phyloP scores from a whole-genome alignment of 179 eudicot species.

The Drosera spatulata region DNA sequence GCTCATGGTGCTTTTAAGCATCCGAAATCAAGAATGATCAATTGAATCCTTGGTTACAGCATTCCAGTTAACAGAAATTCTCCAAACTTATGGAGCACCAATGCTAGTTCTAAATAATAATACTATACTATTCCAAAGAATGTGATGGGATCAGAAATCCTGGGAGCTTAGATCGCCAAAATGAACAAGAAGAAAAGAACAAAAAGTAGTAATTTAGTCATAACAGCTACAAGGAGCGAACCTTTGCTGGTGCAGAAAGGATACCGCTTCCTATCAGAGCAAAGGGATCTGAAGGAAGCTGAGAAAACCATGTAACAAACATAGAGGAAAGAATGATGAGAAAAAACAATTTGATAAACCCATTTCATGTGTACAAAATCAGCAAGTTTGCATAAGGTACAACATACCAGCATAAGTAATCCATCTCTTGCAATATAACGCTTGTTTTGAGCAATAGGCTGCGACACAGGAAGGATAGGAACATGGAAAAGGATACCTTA shows the following conservation, averaged over 20 bases:
- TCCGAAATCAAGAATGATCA: no score
- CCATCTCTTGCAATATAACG: slow-evolving; percentile 85
- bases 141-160: no score
- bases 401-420: slow-evolving; percentile 55
- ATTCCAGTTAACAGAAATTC: no score
- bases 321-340: background rate
- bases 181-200: background rate
- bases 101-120: no score
- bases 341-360: no score
- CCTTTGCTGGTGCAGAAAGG: slow-evolving; percentile 82
- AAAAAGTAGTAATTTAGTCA: background rate
- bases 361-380: background rate
- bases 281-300: slow-evolving; percentile 83
- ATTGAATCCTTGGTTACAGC: no score
- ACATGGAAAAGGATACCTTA: slow-evolving; percentile 2
- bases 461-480: slow-evolving; percentile 11
- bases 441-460: slow-evolving; percentile 87
- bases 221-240: slow-evolving; percentile 6
- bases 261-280: slow-evolving; percentile 56
- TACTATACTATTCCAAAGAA: no score
- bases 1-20: no score
- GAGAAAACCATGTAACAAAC: slow-evolving; percentile 8
- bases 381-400: slow-evolving; percentile 1
- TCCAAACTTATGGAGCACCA: no score
- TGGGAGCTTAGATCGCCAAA: no score